Percentiles rank a stretch among this genome's conserved stretches.
Conservation (phyloP, 2,329 filamentous ascomycete genomes). For the Aspergillus jensenii region DNA sequence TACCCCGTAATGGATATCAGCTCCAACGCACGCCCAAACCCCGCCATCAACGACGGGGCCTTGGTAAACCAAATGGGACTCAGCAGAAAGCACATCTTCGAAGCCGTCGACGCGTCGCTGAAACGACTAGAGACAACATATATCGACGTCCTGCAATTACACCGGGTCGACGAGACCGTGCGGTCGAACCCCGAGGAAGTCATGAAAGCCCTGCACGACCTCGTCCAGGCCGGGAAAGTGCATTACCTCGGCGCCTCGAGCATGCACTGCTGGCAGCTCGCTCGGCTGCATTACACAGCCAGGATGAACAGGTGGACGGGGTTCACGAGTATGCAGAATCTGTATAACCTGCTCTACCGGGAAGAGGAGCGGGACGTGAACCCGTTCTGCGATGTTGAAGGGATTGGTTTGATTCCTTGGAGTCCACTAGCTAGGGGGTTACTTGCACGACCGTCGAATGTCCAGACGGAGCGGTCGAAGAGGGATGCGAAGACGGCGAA, state of each 20-base stretch:
- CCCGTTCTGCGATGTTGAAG: conserved; percentile 21
- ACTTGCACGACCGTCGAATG: conserved; percentile 27
- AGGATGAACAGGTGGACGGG: conserved; percentile 58
- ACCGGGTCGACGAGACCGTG: conserved; percentile 54
- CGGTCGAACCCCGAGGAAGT: conserved; percentile 57
- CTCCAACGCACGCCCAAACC: conserved; percentile 10
- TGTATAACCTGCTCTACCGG: conserved; percentile 21
- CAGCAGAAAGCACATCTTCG: conserved; percentile 40
- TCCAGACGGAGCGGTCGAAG: not conserved
- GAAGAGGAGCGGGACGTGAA: conserved; percentile 28
- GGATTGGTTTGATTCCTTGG: conserved; percentile 23
- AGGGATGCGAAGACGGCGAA: not conserved
- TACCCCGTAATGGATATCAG: conserved; percentile 19
- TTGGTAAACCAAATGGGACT: conserved; percentile 39
- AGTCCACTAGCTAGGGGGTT: conserved; percentile 31
- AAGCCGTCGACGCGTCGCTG: conserved; percentile 37
- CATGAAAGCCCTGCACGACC: conserved; percentile 61
- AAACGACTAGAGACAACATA: conserved; percentile 58
- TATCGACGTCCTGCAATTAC: conserved; percentile 63
- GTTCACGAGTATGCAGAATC: conserved; percentile 57
- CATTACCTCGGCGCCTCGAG: conserved; percentile 50
- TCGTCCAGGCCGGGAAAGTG: conserved; percentile 58
- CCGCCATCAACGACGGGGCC: conserved; percentile 20
- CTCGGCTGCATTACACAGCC: conserved; percentile 54
- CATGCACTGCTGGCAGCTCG: conserved; percentile 18